phyloP scores from a whole-genome alignment of 208 protist species.

The Wallacemonas sp. region DNA sequence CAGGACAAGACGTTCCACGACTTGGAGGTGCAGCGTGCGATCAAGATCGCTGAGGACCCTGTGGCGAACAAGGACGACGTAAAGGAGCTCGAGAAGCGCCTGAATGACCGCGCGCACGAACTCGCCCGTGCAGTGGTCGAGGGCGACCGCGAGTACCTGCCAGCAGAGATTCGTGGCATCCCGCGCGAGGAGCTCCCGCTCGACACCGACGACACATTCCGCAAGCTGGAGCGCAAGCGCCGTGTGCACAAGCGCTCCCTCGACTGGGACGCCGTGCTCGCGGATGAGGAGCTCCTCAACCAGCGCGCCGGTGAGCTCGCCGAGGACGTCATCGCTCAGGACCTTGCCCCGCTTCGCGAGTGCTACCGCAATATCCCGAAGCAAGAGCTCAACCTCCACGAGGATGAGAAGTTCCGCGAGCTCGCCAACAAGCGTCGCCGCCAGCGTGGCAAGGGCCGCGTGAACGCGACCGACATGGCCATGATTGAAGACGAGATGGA shows the following conservation, averaged over 20 bases:
- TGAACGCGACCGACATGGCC: conserved; percentile 47
- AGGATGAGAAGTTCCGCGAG: conserved; percentile 55
- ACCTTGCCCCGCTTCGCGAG: conserved; percentile 50
- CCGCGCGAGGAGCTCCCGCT: conserved; percentile 66
- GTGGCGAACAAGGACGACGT: conserved; percentile 20
- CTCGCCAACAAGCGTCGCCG: conserved; percentile 25
- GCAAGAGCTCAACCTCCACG: conserved; percentile 70
- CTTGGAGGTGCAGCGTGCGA: conserved; percentile 63
- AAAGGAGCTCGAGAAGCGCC: conserved; percentile 44
- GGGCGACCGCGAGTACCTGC: conserved; percentile 46
- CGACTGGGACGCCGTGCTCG: conserved; percentile 41
- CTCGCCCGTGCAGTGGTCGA: conserved; percentile 40
- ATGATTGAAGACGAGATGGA: conserved; percentile 82
- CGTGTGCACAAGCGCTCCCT: conserved; percentile 46
- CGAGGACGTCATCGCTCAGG: conserved; percentile 54
- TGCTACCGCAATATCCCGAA: conserved; percentile 69
- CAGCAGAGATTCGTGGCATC: conserved; percentile 54
- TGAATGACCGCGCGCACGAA: conserved; percentile 57
- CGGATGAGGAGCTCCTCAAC: conserved; percentile 49
- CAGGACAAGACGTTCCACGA: conserved; percentile 42
- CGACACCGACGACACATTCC: conserved; percentile 66
- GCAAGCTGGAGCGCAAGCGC: conserved; percentile 50
- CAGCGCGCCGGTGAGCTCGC: conserved; percentile 59
- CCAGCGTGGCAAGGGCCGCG: conserved; percentile 7
- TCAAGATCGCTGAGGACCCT: conserved; percentile 47